These are phyloP conservation scores for Avena insularis DNA, from an alignment of 176 grass and related monocot species.

Conservation along the genomic window DNA sequence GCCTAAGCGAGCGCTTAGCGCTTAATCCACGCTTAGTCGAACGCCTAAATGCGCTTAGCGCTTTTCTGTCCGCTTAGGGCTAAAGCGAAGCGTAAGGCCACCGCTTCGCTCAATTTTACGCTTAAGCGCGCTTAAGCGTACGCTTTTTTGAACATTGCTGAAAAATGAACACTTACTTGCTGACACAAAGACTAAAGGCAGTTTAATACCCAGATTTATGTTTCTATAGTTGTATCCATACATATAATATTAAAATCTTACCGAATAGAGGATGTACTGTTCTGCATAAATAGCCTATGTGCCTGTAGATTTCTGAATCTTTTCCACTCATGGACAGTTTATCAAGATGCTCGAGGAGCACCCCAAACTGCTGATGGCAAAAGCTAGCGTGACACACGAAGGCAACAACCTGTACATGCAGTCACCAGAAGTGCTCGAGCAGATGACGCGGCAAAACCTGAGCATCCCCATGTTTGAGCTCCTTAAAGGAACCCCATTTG, in stretches of 20 bases:
- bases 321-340: constrained; percentile 59
- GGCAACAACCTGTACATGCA: constrained; percentile 95
- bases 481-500: constrained; percentile 53
- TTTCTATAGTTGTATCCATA: constrained; percentile 14
- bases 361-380: constrained; percentile 65
- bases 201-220: constrained; percentile 22
- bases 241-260: constrained; percentile 1
- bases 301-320: constrained; percentile 23
- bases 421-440: constrained; percentile 80
- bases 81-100: too few relatives aligned
- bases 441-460: constrained; percentile 84
- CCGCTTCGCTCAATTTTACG: too few relatives aligned
- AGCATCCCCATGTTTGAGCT: constrained; percentile 66
- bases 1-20: too few relatives aligned
- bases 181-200: neutral
- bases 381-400: constrained; percentile 75
- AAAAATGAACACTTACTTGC: neutral
- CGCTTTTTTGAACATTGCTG: neutral
- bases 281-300: neutral
- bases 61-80: too few relatives aligned
- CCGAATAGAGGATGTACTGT: neutral
- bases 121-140: too few relatives aligned
- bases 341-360: constrained; percentile 78
- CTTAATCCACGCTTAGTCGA: too few relatives aligned
- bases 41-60: too few relatives aligned